Evolutionary conservation across 1,284 basidiomycete genomes (phyloP).

Genomic region (Puccinia hordei): DNA sequence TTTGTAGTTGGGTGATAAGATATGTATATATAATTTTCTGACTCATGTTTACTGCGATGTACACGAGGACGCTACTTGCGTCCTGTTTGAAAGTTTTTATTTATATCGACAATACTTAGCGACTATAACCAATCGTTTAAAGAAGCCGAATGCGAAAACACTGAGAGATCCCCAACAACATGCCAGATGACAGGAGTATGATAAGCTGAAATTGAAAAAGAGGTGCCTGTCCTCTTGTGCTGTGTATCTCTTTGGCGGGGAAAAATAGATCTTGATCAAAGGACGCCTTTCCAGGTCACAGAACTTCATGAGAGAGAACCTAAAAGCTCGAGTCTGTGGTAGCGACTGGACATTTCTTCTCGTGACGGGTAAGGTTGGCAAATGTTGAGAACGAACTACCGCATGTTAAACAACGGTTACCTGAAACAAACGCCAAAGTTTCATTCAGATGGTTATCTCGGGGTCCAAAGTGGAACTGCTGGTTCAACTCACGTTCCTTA

Average conservation of each 20-base stretch:
- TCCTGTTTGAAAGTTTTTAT: neutral
- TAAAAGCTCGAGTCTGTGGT: neutral
- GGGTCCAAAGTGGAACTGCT: neutral
- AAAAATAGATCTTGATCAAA: neutral
- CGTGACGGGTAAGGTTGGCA: constrained; percentile 50
- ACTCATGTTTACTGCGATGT: neutral
- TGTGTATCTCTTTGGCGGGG: too few species aligned
- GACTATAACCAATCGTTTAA: constrained; percentile 1
- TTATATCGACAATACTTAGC: neutral
- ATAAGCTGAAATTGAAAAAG: neutral
- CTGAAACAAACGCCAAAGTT: constrained; percentile 22
- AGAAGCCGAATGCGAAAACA: neutral
- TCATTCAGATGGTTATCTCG: neutral
- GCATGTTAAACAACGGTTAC: constrained; percentile 50
- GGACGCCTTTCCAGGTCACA: neutral
- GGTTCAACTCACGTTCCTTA: constrained; percentile 32
- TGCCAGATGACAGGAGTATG: neutral
- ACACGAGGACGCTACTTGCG: neutral
- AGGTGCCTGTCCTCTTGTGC: constrained; percentile 1
- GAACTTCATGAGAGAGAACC: neutral
- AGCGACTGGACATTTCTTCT: constrained; percentile 41
- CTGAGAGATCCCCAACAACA: neutral
- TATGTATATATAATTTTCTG: neutral
- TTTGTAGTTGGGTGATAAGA: neutral
- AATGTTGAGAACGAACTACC: constrained; percentile 51